Evolutionary conservation across 169 alveolate genomes (phyloP), one percentile per base, ranked within the genome.

Genomic region (Plasmodium inui): DNA sequence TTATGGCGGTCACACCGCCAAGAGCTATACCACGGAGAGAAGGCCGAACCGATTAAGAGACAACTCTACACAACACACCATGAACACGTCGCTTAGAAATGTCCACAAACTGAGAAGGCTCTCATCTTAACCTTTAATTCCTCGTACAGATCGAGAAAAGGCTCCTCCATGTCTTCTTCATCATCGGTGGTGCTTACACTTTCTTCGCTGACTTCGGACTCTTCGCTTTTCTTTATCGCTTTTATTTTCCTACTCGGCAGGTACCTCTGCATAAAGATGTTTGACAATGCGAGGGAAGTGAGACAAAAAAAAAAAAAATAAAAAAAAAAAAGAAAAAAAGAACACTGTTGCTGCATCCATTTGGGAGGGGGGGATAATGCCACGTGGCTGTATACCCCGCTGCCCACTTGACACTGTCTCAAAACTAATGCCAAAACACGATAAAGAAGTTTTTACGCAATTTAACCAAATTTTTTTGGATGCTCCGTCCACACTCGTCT

Each of bases 111-210:
- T 81, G 30, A 12, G 39, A 44, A 53, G 37, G 32, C 22, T 83
- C 74, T 5, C 26, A 50, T 70, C 26, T 30, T 79, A 57, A 88
- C 94, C 76, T 82, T 91, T 61, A 91, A 46, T 82, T 91, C 95
- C 22, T 91, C 95, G 34, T 91, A 91, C 74, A 91, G 74, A 41
- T 91, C 95, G 14, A 91, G 84, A 46, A 91, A 91, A 17, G 95
- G 95, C 55, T 91, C 95, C 7, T 91, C 92, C 26, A 89, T 28
- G 34, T 89, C 94, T 41, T 89, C 94, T 28, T 91, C 95, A 5
- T 91, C 95, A 79, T 89, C 90, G 41, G 95, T 81, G 9, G 92
- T 82, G 30, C 95, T 91, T 71, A 70, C 28, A 28, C 85, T 82
- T 37, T 80, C 91, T 2, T 82, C 95, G 53, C 92, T 91, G 10